Evolutionary conservation across 1,284 basidiomycete genomes (phyloP), one percentile per base, ranked within the genome.

Genomic region (Leucoagaricus sp.): DNA sequence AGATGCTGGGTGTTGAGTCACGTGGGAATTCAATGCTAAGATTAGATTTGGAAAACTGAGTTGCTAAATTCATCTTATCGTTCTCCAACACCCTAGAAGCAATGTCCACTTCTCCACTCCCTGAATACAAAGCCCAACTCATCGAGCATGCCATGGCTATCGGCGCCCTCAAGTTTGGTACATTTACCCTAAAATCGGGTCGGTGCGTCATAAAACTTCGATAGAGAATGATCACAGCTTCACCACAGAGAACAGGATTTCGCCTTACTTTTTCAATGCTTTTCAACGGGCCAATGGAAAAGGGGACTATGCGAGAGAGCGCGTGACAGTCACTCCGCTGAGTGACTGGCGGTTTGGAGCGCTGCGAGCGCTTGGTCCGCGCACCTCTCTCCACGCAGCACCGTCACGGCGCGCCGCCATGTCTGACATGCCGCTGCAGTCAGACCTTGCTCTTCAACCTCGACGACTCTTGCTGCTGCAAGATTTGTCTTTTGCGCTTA

Each of bases 221-320:
- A 23, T 19, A 23, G 34, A 23, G n/a, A n/a, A 34, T 23, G 15
- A 46, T n/a, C 42, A n/a, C 23, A 36, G 13, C 28, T 7, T 12
- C 9, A 12, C 80, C 93, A 19, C n/a, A 4, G 3, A 5, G n/a
- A 21, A 41, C 69, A 94, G 93, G 41, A 76, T 83, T 57, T 98
- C 96, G 8, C 97, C 96, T 0, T 99, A 98, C 77, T 99, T 98
- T 72, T 96, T 98, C 83, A 98, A 98, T 69, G 94, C 95, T 1
- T 12, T 33, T 33, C 31, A 33, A 12, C 31, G 31, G 31, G 31
- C 6, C 31, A 33, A n/a, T n/a, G n/a, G n/a, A n/a, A n/a, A n/a
- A n/a, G n/a, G n/a, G n/a, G n/a, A n/a, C n/a, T n/a, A n/a, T n/a
- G n/a, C n/a, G n/a, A n/a, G n/a, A n/a, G n/a, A n/a, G n/a, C n/a